Evolutionary conservation across 306 rosid genomes (phyloP).

Genomic region (Vigna reflexopilosa): DNA sequence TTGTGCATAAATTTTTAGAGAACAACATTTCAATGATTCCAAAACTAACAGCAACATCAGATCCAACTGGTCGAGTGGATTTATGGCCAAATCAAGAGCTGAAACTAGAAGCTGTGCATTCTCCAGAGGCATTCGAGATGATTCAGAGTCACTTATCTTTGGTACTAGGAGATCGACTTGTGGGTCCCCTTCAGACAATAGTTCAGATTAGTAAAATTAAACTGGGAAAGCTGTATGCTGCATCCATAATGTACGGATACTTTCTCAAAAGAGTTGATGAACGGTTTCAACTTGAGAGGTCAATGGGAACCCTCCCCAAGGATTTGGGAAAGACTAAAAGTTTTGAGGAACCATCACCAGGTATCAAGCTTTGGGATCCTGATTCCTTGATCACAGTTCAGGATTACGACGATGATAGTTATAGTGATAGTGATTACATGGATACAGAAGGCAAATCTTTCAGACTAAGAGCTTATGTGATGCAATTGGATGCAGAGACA

Average conservation of each 20-base stretch:
- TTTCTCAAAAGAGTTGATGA: slow-evolving; percentile 94
- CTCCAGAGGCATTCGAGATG: slow-evolving; percentile 92
- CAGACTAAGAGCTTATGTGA: slow-evolving; percentile 75
- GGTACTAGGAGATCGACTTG: slow-evolving; percentile 77
- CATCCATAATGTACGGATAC: slow-evolving; percentile 97
- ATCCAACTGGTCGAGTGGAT: slow-evolving; percentile 79
- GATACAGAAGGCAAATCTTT: slow-evolving; percentile 56
- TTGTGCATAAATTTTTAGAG: slow-evolving; percentile 72
- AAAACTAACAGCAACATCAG: slow-evolving; percentile 66
- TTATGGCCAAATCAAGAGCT: slow-evolving; percentile 94
- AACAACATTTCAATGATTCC: slow-evolving; percentile 81
- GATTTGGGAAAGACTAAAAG: slow-evolving; percentile 59
- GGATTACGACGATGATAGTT: slow-evolving; percentile 52
- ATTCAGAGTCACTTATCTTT: slow-evolving; percentile 85
- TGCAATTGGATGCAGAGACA: slow-evolving; percentile 83
- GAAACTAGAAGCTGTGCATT: slow-evolving; percentile 85
- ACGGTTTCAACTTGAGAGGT: slow-evolving; percentile 88
- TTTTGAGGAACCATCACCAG: slow-evolving; percentile 60
- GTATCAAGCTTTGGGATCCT: slow-evolving; percentile 86
- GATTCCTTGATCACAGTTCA: slow-evolving; percentile 77
- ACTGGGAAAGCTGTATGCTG: slow-evolving; percentile 94
- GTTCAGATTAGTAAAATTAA: slow-evolving; percentile 91
- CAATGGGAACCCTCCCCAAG: slow-evolving; percentile 79
- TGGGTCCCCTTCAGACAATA: slow-evolving; percentile 75
- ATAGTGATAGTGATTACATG: slow-evolving; percentile 45